phyloP scores from a whole-genome alignment of 495 filamentous ascomycete species.

The Penicillium roqueforti region DNA sequence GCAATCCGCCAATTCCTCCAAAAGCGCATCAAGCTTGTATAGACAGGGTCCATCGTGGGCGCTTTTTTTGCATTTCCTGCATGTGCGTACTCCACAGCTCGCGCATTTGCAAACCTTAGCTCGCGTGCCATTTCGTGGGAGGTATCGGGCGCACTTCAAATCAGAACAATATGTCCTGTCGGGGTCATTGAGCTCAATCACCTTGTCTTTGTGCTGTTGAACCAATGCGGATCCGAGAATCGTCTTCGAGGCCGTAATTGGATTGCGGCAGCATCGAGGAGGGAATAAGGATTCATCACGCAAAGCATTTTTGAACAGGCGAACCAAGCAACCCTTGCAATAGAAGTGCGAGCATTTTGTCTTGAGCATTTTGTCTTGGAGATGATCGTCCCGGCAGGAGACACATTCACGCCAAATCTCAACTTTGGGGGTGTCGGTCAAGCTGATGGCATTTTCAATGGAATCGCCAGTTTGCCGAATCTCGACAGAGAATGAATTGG shows the following conservation, averaged over 20 bases:
- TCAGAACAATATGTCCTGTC: slow-evolving; percentile 31
- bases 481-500: neutral
- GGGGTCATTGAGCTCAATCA: slow-evolving; percentile 24
- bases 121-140: slow-evolving; percentile 10
- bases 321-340: slow-evolving; percentile 29
- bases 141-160: slow-evolving; percentile 22
- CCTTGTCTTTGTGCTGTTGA: slow-evolving; percentile 15
- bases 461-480: neutral
- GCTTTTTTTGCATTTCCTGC: slow-evolving; percentile 1
- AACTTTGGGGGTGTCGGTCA: neutral
- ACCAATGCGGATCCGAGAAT: slow-evolving; percentile 9
- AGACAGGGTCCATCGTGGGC: slow-evolving; percentile 2
- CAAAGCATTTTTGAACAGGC: slow-evolving; percentile 28
- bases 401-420: neutral
- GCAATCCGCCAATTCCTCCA: slow-evolving; percentile 3
- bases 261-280: slow-evolving; percentile 34
- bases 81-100: slow-evolving; percentile 1
- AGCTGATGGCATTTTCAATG: neutral
- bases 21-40: neutral
- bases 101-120: neutral
- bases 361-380: slow-evolving; percentile 4
- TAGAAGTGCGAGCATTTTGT: slow-evolving; percentile 35
- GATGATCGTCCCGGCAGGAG: neutral
- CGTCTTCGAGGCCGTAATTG: slow-evolving; percentile 12
- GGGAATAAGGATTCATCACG: slow-evolving; percentile 39